phyloP scores from a whole-genome alignment of 1,284 basidiomycete species.

The Sanguinoderma infundibulare region DNA sequence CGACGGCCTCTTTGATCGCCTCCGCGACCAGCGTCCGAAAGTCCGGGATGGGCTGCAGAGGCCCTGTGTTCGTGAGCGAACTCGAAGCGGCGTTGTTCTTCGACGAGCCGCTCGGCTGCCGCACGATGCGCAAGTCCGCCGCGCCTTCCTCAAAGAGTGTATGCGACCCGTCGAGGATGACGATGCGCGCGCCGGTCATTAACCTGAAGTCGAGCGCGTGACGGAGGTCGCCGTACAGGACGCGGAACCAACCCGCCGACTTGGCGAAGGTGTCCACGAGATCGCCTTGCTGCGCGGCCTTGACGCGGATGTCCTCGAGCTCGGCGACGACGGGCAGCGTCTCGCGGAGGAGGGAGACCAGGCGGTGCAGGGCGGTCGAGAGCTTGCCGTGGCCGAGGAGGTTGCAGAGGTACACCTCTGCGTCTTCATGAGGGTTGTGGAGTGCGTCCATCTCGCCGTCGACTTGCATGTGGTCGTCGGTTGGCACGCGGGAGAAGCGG shows the following conservation, averaged over 20 bases:
- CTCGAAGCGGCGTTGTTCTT: no score
- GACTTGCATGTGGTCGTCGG: constrained; percentile 26
- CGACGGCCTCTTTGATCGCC: constrained; percentile 41
- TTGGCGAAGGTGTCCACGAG: constrained; percentile 73
- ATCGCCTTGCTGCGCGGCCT: constrained; percentile 41
- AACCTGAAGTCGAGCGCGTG: constrained; percentile 82
- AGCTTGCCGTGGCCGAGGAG: constrained; percentile 67
- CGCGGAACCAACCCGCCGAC: constrained; percentile 79
- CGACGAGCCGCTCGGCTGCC: neutral
- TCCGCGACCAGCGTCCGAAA: constrained; percentile 55
- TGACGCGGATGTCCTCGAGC: constrained; percentile 61
- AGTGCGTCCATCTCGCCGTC: constrained; percentile 23
- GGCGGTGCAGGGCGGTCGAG: constrained; percentile 61
- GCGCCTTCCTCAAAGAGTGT: constrained; percentile 50
- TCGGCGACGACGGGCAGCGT: constrained; percentile 76
- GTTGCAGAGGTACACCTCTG: constrained; percentile 69
- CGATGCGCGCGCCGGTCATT: constrained; percentile 65
- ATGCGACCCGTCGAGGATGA: constrained; percentile 70
- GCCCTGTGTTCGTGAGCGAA: constrained; percentile 32
- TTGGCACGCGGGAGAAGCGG: constrained; percentile 62
- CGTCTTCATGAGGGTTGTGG: constrained; percentile 74
- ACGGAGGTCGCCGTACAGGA: constrained; percentile 71
- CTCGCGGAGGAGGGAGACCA: constrained; percentile 70
- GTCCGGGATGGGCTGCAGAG: constrained; percentile 64
- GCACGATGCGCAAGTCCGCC: constrained; percentile 6